Base-by-base conservation (phyloP, 2,329 filamentous ascomycete species). In the Paraconiothyrium sp. region DNA sequence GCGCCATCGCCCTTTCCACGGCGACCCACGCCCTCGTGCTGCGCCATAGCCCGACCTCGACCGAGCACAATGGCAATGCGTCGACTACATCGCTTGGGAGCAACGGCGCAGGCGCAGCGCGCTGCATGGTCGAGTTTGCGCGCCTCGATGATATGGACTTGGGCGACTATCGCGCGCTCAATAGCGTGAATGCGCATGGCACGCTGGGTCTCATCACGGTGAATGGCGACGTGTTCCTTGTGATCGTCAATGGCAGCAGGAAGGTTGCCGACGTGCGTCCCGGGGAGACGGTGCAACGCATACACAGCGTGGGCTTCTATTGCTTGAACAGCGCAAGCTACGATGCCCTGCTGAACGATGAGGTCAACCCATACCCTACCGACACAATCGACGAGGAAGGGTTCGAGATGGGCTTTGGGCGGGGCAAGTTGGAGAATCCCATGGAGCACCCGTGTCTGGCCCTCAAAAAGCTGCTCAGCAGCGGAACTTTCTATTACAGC, bases 401-500 rank as follows among this genome's bases (percentile, higher is more conserved):
- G 39, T 81, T 79, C 61, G 82, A 85, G 59, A 80, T 84, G 73
- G 81, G 82, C 41, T 80, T 80, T 61, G 78, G 79, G 20, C 78
- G 80, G 59, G 88, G 90, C 60, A 85, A 89, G 60, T 86, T 88
- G 70, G 93, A 97, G 47, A 83, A 88, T 46, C 80, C 89, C 30
- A 79, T 92, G 34, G 93, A 97, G 73, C 93, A 97, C 78, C 95
- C 95, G 7, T 98, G 94, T 78, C 83, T 93, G 71, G 92, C 95
- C 49, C 80, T 99, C 62, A 94, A 94, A 79, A 98, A 97, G 83
- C 86, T 99, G 41, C 83, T 99, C 59, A 91, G 92, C 74, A 94
- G 96, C 77, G 94, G 94, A 30, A 97, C 91, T 34, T 99, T 99
- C 76, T 99, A 98, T 78, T 99, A 97, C 81, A 97, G 93, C 76